These are phyloP conservation scores for Intubia oerlemansii DNA, from an alignment of 2,329 filamentous ascomycete genomes.

Conservation along the genomic window DNA sequence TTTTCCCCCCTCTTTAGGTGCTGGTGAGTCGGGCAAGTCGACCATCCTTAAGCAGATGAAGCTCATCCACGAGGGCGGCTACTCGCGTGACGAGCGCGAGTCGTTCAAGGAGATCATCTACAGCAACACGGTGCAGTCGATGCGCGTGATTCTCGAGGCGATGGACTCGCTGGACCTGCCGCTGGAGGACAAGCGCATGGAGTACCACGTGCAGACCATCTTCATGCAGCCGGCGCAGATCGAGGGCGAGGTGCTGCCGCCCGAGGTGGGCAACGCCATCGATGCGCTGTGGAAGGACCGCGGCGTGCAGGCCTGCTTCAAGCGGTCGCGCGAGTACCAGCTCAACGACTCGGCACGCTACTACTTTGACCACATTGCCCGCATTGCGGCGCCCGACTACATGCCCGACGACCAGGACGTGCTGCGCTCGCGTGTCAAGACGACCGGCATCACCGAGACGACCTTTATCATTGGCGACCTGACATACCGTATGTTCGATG, in stretches of 20 bases:
- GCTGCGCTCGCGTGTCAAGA: conserved; percentile 89
- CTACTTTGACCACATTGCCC: conserved; percentile 90
- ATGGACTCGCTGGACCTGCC: conserved; percentile 57
- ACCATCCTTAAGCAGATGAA: conserved; percentile 97
- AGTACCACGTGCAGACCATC: conserved; percentile 95
- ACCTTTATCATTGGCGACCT: conserved; percentile 80
- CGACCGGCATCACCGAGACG: conserved; percentile 90
- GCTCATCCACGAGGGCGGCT: conserved; percentile 96
- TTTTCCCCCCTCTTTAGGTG: conserved; percentile 27
- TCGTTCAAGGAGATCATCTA: conserved; percentile 53
- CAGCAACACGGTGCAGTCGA: conserved; percentile 48
- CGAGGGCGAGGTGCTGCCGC: conserved; percentile 82
- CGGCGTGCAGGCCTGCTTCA: conserved; percentile 87
- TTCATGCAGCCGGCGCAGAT: conserved; percentile 98
- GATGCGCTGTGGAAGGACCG: conserved; percentile 83
- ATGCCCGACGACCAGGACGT: conserved; percentile 92
- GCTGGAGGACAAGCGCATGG: conserved; percentile 75
- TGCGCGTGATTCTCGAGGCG: conserved; percentile 47
- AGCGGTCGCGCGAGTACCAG: conserved; percentile 87
- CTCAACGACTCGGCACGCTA: conserved; percentile 93
- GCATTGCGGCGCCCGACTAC: conserved; percentile 79
- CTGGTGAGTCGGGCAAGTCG: conserved; percentile 93
- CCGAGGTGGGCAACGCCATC: conserved; percentile 83
- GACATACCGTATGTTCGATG: conserved; percentile 94
- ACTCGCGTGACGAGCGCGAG: conserved; percentile 70